Conservation (phyloP, 495 filamentous ascomycete genomes). For the Penicillium subrubescens region DNA sequence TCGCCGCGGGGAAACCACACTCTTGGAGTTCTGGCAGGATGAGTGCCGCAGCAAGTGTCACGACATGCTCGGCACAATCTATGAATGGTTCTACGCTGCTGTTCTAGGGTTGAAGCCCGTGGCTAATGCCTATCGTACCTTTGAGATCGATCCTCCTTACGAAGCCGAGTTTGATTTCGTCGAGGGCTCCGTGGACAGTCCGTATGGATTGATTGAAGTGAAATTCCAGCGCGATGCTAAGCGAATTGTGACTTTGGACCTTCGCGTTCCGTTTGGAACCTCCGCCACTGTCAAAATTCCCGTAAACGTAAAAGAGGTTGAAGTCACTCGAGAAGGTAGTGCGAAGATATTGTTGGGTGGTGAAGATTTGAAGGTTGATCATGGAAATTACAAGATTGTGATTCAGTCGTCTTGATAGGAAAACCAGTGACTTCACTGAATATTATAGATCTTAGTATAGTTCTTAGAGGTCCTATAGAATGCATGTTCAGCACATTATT, state of each 20-base stretch:
- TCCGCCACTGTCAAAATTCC: slow-evolving; percentile 10
- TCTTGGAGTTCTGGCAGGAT: slow-evolving; percentile 35
- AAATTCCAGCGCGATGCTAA: slow-evolving; percentile 18
- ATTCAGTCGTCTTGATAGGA: neutral
- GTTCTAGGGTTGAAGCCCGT: slow-evolving; percentile 29
- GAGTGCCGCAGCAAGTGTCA: slow-evolving; percentile 34
- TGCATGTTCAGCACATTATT: neutral
- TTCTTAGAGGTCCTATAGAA: neutral
- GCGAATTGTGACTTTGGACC: neutral
- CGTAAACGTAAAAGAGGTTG: neutral
- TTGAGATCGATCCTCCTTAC: slow-evolving; percentile 24
- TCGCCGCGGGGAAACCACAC: slow-evolving; percentile 31
- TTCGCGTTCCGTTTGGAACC: slow-evolving; percentile 21
- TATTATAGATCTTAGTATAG: neutral
- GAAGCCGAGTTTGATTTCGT: slow-evolving; percentile 27
- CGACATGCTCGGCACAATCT: slow-evolving; percentile 38
- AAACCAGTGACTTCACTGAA: neutral
- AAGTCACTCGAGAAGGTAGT: neutral
- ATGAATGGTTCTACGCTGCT: slow-evolving; percentile 33
- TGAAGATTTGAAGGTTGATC: neutral
- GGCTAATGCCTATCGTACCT: slow-evolving; percentile 25
- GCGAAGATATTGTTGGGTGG: neutral
- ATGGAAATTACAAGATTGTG: slow-evolving; percentile 7
- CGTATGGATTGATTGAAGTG: slow-evolving; percentile 28
- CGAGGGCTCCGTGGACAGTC: slow-evolving; percentile 30